Conservation (phyloP, 495 filamentous ascomycete species). For the Pseudomonodictys pantanalensis region DNA sequence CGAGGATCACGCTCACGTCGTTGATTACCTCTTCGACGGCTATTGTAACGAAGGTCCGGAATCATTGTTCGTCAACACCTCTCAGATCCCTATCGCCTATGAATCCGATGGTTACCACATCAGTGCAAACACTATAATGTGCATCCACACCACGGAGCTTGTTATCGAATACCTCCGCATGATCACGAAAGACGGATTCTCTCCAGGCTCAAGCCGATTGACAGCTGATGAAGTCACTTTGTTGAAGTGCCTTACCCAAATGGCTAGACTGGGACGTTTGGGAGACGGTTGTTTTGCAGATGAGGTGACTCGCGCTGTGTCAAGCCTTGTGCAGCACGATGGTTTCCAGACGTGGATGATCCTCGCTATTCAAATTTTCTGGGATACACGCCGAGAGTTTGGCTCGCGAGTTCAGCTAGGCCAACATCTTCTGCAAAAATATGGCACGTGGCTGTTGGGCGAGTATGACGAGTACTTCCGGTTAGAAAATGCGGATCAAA, state of each 20-base stretch:
- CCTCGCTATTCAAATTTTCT: not conserved
- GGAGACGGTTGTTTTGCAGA: not conserved
- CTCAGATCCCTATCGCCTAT: not conserved
- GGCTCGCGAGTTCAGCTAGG: not conserved
- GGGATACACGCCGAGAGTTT: not conserved
- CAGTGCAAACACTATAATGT: not conserved
- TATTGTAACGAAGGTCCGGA: not conserved
- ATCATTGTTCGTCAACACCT: no score
- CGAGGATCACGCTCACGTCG: not conserved
- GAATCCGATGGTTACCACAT: not conserved
- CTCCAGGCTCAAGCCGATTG: not conserved
- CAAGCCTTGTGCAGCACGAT: not conserved
- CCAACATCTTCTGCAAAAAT: no score
- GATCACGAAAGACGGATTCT: not conserved
- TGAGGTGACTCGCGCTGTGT: not conserved
- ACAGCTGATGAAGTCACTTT: not conserved
- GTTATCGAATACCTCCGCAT: not conserved
- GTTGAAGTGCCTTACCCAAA: not conserved
- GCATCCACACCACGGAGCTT: not conserved
- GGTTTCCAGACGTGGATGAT: not conserved
- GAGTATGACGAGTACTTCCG: no score
- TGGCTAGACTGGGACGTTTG: not conserved
- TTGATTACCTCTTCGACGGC: not conserved
- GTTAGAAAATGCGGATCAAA: no score
- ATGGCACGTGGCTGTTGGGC: no score